These are phyloP conservation scores for Pholiota molesta DNA, from an alignment of 768 basidiomycete species.

Conservation along the genomic window DNA sequence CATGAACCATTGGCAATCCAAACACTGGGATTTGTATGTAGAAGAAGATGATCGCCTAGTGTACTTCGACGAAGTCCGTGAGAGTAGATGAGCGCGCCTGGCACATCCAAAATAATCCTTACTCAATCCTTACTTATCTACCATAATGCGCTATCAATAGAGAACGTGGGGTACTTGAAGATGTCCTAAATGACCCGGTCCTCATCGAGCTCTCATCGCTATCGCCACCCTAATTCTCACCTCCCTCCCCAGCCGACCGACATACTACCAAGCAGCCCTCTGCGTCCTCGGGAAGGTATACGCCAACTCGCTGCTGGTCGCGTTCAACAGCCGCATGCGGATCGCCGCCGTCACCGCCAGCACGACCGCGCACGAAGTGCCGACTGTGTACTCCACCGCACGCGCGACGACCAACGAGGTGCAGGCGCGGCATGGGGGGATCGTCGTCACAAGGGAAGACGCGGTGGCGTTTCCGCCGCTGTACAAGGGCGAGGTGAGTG, in stretches of 20 bases:
- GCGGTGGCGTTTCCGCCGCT: background rate
- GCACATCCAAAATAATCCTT: no score
- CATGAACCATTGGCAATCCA: no score
- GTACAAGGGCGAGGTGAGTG: slow-evolving; percentile 1
- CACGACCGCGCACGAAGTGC: slow-evolving; percentile 7
- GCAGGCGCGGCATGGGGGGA: background rate
- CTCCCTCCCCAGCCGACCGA: slow-evolving; percentile 10
- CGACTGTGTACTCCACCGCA: background rate
- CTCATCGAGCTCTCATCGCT: slow-evolving; percentile 12
- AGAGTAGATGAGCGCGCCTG: no score
- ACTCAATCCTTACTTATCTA: no score
- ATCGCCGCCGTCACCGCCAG: slow-evolving; percentile 9
- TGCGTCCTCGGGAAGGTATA: slow-evolving; percentile 19
- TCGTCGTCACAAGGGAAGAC: background rate
- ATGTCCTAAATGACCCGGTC: no score
- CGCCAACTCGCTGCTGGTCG: slow-evolving; percentile 22
- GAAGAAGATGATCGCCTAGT: no score
- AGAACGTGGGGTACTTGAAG: no score
- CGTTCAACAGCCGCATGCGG: slow-evolving; percentile 20
- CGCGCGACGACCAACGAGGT: background rate
- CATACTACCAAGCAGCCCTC: slow-evolving; percentile 11
- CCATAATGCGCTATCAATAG: no score
- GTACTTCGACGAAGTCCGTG: no score
- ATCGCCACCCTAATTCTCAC: slow-evolving; percentile 15
- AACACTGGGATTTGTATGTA: no score